Evolutionary conservation across 164 flowering plant species (phyloP).

Genomic region (Litsea cubeba): DNA sequence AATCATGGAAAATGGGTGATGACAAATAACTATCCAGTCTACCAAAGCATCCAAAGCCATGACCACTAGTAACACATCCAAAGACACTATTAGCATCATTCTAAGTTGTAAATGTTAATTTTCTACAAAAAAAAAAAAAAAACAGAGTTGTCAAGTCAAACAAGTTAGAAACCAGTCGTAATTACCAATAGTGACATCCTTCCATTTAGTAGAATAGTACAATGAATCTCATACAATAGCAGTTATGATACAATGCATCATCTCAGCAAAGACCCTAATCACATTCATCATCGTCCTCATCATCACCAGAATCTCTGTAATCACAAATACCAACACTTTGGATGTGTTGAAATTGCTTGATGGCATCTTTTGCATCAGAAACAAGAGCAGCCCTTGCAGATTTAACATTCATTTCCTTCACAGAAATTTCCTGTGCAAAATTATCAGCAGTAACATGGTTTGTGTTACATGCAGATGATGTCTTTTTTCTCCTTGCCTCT

Average conservation of each 20-base stretch:
- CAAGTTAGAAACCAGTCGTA: background rate
- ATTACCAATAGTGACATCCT: background rate
- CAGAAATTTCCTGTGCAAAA: constrained; percentile 11
- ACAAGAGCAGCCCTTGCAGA: constrained; percentile 15
- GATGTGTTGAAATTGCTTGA: constrained; percentile 13
- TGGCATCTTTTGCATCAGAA: constrained; percentile 8
- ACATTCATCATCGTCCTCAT: constrained; percentile 28
- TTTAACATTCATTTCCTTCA: constrained; percentile 14
- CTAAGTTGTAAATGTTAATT: too few species aligned
- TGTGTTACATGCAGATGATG: constrained; percentile 22
- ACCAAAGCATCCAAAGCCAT: too few species aligned
- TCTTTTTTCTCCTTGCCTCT: constrained; percentile 56
- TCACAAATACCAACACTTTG: constrained; percentile 20
- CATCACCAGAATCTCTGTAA: constrained; percentile 34
- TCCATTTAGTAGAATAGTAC: background rate
- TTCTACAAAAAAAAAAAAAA: too few species aligned
- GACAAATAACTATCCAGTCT: too few species aligned
- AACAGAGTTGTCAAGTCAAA: background rate
- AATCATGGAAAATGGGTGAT: too few species aligned
- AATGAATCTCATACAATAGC: background rate
- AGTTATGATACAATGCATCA: background rate
- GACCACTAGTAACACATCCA: too few species aligned
- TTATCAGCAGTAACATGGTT: constrained; percentile 16
- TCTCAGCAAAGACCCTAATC: constrained; percentile 14
- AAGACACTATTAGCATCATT: too few species aligned